Evolutionary conservation across 495 filamentous ascomycete species (phyloP), one percentile per base, ranked within the genome.

Genomic region (Xylaria intraflava): DNA sequence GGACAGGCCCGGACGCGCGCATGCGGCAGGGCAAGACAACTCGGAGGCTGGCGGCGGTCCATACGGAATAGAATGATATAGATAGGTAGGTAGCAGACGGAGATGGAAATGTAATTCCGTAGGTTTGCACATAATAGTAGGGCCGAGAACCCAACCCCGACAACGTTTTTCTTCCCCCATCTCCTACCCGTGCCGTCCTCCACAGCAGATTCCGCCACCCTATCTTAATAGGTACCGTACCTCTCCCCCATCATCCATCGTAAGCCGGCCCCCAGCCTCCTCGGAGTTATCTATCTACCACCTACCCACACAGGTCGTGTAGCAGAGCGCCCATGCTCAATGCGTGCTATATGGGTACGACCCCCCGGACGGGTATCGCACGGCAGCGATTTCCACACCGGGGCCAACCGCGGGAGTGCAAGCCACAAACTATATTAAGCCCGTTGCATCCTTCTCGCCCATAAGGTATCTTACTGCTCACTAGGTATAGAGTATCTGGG

Each of bases 341-440:
- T 20, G 24, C 26, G 29, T 46, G 31, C 30, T 4, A 27, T 41
- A 50, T n/a, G n/a, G n/a, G n/a, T 36, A 19, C 39, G 17, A 22
- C 8, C 33, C 46, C 29, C 51, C 51, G 51, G 46, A 53, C 51
- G 33, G 51, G 33, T 46, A 46, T 53, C 39, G 40, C 43, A 46
- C 41, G 33, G 40, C 31, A 53, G 35, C 22, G 49, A n/a, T 27
- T 44, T 36, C 49, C 49, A 43, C 24, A 35, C 49, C 50, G 30
- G 40, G 40, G 49, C 20, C 39, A 46, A 45, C 51, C 23, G 42
- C 51, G 31, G 42, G 22, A 53, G 35, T 44, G 50, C 50, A 52
- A 44, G 41, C 50, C 50, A 52, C 51, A 40, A 16, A 36, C 51
- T 53, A 53, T 53, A 53, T 40, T 53, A 53, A 46, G 40, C 17